A percentile compares a stretch with the other conserved stretches of the same genome.
Evolutionary conservation across 352 stramenopile species (phyloP).

Genomic region (Pythium guiyangense): DNA sequence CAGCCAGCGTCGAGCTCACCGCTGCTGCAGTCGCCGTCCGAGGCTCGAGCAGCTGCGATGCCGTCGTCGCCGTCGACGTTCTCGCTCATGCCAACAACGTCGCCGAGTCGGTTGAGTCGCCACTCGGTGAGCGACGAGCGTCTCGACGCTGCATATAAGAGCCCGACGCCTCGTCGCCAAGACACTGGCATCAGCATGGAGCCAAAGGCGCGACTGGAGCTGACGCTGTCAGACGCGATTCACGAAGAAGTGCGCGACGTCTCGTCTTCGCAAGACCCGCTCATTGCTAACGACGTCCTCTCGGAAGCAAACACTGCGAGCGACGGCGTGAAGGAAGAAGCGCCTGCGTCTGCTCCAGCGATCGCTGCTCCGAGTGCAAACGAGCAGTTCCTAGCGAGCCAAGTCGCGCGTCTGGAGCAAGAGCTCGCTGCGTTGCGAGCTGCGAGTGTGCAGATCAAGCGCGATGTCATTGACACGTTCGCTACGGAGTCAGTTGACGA

Average conservation of each 20-base stretch:
- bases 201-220: neutral
- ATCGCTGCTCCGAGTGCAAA: conserved; percentile 12
- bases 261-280: neutral
- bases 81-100: conserved; percentile 7
- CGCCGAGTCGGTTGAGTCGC: conserved; percentile 7
- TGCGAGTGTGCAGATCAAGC: neutral
- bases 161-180: neutral
- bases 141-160: neutral
- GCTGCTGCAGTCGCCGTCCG: neutral
- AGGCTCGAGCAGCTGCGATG: neutral
- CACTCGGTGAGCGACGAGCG: neutral
- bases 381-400: conserved; percentile 25
- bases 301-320: no score
- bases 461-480: neutral
- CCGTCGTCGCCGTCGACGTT: conserved; percentile 2
- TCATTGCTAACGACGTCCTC: no score
- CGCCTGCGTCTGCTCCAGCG: neutral
- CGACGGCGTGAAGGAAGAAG: neutral
- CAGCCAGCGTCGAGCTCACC: conserved; percentile 8
- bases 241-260: conserved; percentile 2
- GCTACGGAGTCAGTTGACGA: neutral
- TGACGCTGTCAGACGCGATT: neutral
- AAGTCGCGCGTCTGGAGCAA: conserved; percentile 26
- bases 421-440: conserved; percentile 18
- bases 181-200: conserved; percentile 1